Percentiles rank a stretch among this genome's conserved stretches.
Conservation (phyloP, 2,329 filamentous ascomycete species). For the Alternaria burnsii region DNA sequence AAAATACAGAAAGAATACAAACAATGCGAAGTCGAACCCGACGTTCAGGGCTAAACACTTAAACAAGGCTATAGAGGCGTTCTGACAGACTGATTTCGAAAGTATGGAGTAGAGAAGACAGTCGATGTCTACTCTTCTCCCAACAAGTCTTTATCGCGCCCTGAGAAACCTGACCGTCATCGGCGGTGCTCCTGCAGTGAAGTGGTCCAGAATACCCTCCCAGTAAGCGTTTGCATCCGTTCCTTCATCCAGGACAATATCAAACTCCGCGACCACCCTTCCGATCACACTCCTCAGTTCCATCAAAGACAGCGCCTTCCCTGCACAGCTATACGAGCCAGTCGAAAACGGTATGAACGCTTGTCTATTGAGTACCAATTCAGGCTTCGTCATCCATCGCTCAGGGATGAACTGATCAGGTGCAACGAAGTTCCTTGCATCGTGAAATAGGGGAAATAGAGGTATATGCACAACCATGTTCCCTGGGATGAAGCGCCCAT, state of each 20-base stretch:
- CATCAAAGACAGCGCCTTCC: constrained; percentile 69
- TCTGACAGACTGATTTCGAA: neutral
- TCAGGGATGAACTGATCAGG: constrained; percentile 39
- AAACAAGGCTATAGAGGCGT: neutral
- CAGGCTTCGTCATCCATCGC: constrained; percentile 30
- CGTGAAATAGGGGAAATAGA: constrained; percentile 26
- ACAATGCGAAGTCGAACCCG: neutral
- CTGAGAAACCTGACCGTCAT: constrained; percentile 26
- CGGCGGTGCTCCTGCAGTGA: constrained; percentile 33
- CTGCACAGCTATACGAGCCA: constrained; percentile 73
- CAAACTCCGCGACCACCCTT: constrained; percentile 66
- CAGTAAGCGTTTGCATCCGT: constrained; percentile 28
- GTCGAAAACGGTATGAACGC: constrained; percentile 77
- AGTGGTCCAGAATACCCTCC: constrained; percentile 32
- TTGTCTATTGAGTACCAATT: constrained; percentile 34
- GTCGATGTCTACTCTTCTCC: neutral
- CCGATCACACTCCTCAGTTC: constrained; percentile 70
- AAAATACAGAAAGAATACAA: too few species aligned
- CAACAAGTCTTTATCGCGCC: neutral
- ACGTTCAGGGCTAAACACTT: neutral
- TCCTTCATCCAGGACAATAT: constrained; percentile 46
- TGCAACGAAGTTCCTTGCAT: constrained; percentile 29
- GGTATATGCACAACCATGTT: constrained; percentile 37
- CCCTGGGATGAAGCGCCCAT: constrained; percentile 37
- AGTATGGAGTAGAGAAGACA: neutral